Percentiles rank a stretch among this genome's conserved stretches.
These are phyloP conservation scores for Herpetomonas samuelpessoai DNA, from an alignment of 208 protist genomes.

Conservation along the genomic window DNA sequence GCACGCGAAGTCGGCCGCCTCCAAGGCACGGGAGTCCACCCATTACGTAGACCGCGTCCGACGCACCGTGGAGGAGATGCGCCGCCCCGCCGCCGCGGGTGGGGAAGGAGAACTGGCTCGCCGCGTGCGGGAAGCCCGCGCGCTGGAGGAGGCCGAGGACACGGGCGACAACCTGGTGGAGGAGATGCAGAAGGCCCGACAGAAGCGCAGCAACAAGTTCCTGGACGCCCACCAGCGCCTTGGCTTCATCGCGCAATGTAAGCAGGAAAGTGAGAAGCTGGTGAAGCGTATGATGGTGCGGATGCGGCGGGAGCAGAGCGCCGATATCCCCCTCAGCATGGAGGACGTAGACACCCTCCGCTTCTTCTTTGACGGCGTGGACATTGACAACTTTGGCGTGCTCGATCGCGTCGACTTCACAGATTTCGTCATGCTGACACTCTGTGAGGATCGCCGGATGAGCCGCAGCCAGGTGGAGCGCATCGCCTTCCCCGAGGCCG, in stretches of 20 bases:
- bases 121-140: slow-evolving; percentile 10
- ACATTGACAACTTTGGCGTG: slow-evolving; percentile 53
- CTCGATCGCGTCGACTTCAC: slow-evolving; percentile 50
- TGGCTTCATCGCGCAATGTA: slow-evolving; percentile 50
- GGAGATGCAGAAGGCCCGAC: slow-evolving; percentile 24
- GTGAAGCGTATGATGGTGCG: slow-evolving; percentile 56
- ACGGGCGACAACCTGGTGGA: slow-evolving; percentile 17
- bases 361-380: slow-evolving; percentile 67
- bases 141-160: slow-evolving; percentile 20
- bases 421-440: slow-evolving; percentile 49
- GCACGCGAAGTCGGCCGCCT: slow-evolving; percentile 23
- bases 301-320: slow-evolving; percentile 37
- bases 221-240: slow-evolving; percentile 28
- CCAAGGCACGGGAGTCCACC: slow-evolving; percentile 9
- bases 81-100: slow-evolving; percentile 1
- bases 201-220: slow-evolving; percentile 26
- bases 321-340: slow-evolving; percentile 61
- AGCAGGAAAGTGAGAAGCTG: slow-evolving; percentile 33
- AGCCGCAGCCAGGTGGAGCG: slow-evolving; percentile 31
- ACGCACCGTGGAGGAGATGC: slow-evolving; percentile 20
- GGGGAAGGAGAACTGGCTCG: neutral
- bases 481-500: slow-evolving; percentile 28
- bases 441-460: slow-evolving; percentile 33
- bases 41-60: slow-evolving; percentile 39
- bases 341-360: slow-evolving; percentile 60